A percentile compares a stretch with the other conserved stretches of the same genome.
Evolutionary conservation across 495 filamentous ascomycete genomes (phyloP).

Genomic region (Penicillium goetzii): DNA sequence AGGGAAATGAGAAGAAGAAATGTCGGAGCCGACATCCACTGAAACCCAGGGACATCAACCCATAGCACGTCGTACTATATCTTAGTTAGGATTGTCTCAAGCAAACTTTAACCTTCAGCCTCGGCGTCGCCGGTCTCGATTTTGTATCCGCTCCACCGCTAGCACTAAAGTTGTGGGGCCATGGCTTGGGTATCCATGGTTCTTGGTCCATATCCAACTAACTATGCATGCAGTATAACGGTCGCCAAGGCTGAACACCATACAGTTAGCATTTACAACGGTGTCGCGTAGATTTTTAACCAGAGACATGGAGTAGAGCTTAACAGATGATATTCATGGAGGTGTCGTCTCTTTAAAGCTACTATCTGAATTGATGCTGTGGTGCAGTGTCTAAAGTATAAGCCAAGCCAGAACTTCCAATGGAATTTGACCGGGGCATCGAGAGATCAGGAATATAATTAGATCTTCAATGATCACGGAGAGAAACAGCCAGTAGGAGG

Average conservation of each 20-base stretch:
- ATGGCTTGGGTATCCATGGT: slow-evolving; percentile 2
- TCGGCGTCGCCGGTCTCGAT: neutral
- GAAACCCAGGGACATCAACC: neutral
- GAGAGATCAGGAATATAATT: neutral
- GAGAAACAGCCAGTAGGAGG: neutral
- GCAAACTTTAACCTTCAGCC: neutral
- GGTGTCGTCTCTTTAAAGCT: neutral
- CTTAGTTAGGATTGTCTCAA: neutral
- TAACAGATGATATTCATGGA: neutral
- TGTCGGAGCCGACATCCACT: neutral
- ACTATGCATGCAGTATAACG: neutral
- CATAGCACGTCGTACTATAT: neutral
- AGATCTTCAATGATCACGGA: neutral
- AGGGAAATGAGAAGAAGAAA: neutral
- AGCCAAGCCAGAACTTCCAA: neutral
- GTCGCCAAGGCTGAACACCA: neutral
- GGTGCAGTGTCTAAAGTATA: neutral
- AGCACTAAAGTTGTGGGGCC: slow-evolving; percentile 4
- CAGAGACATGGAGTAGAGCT: neutral
- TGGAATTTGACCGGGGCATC: neutral
- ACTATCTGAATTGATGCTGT: neutral
- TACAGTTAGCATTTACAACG: neutral
- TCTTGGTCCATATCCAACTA: neutral
- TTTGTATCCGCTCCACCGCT: neutral
- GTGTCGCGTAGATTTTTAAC: neutral